Base-by-base conservation (phyloP, 1,139 yeast genomes). In the Candida glucosophila region DNA sequence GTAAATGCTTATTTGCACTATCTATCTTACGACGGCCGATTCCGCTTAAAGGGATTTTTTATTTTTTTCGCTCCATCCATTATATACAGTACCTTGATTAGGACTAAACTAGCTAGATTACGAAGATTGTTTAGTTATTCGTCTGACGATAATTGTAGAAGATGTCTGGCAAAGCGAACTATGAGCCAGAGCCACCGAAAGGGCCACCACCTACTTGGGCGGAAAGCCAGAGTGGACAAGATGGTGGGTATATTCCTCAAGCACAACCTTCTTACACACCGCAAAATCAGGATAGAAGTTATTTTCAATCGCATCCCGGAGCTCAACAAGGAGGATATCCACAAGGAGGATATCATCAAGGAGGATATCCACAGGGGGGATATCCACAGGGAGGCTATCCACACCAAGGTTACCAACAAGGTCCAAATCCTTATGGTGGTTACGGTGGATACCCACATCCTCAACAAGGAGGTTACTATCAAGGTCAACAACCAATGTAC, bases 401-500 rank as follows among this genome's bases (percentile, higher is more conserved):
- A 12, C 53, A 34, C 20, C 51, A 44, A 25, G 44, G 44, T 2
- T 43, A 47, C 15, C 43, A 43, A 18, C 53, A 41, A 28, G 57
- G 48, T 27, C n/a, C n/a, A n/a, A n/a, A n/a, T n/a, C n/a, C n/a
- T n/a, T n/a, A n/a, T n/a, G n/a, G n/a, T n/a, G 53, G 52, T 14
- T 42, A 46, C 16, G 43, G 43, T 18, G 55, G 47, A 26, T 58
- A 58, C 4, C 43, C 40, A 3, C 43, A 49, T 27, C 47, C 35
- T 11, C 55, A 43, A 27, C 55, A 49, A 25, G 58, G 59, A 6
- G 52, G 53, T 1, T 49, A 29, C 15, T 35, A 37, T 22, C 74
- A 65, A 40, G 77, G 67, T 39, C 80, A 68, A 37, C 81, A 74
- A 40, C 83, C 81, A 0, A 66, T 74, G 44, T 76, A 76, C 36